Conservation (phyloP, 2,329 filamentous ascomycete genomes). For the Metarhizium sp. region DNA sequence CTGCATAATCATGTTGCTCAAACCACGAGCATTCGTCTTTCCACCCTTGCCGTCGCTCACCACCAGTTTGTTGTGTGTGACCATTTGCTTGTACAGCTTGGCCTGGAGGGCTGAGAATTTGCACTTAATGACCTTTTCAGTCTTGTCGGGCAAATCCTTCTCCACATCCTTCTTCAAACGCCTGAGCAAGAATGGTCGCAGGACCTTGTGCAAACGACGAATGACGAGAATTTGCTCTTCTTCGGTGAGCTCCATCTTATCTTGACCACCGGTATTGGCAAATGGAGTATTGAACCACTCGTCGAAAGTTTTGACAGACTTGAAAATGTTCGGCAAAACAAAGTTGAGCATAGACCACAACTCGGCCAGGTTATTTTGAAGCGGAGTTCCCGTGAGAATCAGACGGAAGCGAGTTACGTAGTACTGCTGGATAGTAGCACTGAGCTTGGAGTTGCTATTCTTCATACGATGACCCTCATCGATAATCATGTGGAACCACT, state of each 20-base stretch:
- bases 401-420: conserved; percentile 92
- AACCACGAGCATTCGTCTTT: conserved; percentile 84
- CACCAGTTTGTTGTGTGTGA: conserved; percentile 87
- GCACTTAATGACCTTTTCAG: conserved; percentile 98
- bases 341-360: conserved; percentile 98
- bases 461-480: conserved; percentile 99
- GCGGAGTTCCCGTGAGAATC: conserved; percentile 91
- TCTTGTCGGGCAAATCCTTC: conserved; percentile 97
- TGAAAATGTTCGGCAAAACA: conserved; percentile 96
- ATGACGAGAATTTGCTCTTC: conserved; percentile 99
- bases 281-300: conserved; percentile 99
- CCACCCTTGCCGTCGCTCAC: conserved; percentile 93
- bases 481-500: conserved; percentile 99
- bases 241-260: conserved; percentile 98
- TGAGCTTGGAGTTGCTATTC: conserved; percentile 93
- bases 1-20: conserved; percentile 99
- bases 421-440: conserved; percentile 87
- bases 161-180: conserved; percentile 99
- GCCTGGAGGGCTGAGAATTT: conserved; percentile 92
- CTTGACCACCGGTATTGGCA: conserved; percentile 93
- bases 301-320: conserved; percentile 96
- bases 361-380: conserved; percentile 95
- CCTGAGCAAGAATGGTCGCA: conserved; percentile 92
- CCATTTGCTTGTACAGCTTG: conserved; percentile 94
- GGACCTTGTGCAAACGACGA: conserved; percentile 93